A percentile compares a stretch with the other conserved stretches of the same genome.
These are phyloP conservation scores for Arbutus unedo DNA, from an alignment of 148 eudicot genomes.

Conservation along the genomic window DNA sequence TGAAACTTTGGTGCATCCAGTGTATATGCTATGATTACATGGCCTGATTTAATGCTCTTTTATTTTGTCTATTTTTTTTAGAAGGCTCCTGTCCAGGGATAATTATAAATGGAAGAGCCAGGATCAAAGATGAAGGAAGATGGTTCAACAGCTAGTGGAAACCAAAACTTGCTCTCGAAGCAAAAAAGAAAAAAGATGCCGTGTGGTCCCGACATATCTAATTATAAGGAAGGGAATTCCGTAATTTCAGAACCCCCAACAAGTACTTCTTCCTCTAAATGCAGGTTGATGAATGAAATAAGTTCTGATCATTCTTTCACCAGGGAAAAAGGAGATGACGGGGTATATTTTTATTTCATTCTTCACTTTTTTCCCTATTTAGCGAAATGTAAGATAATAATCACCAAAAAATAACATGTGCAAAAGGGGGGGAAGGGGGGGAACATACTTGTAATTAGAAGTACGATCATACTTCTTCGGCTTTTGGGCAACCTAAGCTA, in stretches of 20 bases:
- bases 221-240: too few relatives aligned
- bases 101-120: constrained; percentile 33
- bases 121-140: constrained; percentile 29
- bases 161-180: too few relatives aligned
- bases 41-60: neutral
- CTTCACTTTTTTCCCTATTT: neutral
- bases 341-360: constrained; percentile 40
- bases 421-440: too few relatives aligned
- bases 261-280: too few relatives aligned
- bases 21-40: neutral
- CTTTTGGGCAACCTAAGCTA: neutral
- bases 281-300: neutral
- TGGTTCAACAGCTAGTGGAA: too few relatives aligned
- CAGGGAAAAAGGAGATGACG: constrained; percentile 76
- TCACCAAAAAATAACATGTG: too few relatives aligned
- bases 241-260: too few relatives aligned
- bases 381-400: neutral
- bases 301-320: constrained; percentile 32
- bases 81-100: neutral
- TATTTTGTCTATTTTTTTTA: neutral
- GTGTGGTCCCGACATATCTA: too few relatives aligned
- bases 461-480: neutral
- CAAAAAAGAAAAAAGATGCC: too few relatives aligned
- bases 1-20: neutral
- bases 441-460: neutral